These are phyloP conservation scores for Trametes punicea DNA, from an alignment of 768 basidiomycete species.

Conservation along the genomic window DNA sequence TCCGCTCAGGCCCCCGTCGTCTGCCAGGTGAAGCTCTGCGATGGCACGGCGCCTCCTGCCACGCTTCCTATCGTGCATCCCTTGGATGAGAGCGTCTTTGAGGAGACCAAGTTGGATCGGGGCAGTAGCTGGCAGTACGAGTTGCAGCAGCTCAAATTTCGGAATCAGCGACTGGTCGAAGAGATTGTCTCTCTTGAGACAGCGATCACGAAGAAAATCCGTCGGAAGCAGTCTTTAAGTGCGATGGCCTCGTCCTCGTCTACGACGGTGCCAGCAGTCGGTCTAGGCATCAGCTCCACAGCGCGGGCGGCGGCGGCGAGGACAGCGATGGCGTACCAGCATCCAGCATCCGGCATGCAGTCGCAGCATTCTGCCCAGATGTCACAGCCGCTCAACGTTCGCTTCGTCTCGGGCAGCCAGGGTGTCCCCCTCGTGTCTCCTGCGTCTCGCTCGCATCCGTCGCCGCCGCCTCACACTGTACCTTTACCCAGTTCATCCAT, in stretches of 20 bases:
- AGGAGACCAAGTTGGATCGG: conserved; percentile 62
- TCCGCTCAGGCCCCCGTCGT: conserved; percentile 21
- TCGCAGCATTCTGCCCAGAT: not conserved
- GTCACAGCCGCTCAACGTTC: conserved; percentile 13
- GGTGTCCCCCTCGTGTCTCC: not conserved
- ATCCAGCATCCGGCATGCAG: conserved; percentile 1
- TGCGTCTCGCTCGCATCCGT: not conserved
- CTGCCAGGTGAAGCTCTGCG: conserved; percentile 28
- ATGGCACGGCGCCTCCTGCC: conserved; percentile 14
- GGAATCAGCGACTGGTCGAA: conserved; percentile 61
- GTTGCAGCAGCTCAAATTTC: conserved; percentile 75
- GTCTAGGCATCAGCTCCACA: not conserved
- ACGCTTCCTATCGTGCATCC: conserved; percentile 17
- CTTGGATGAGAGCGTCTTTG: conserved; percentile 51
- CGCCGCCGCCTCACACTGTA: not conserved
- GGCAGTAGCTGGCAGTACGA: conserved; percentile 93
- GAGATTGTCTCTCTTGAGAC: conserved; percentile 47
- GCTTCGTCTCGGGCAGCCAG: conserved; percentile 10
- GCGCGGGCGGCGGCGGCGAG: not conserved
- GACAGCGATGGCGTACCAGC: conserved; percentile 1
- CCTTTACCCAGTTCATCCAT: not conserved
- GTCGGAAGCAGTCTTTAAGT: conserved; percentile 10
- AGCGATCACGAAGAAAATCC: conserved; percentile 11
- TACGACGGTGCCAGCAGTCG: not conserved
- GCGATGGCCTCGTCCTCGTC: not conserved